Base-by-base conservation (phyloP, 75 land plant genomes). In the Picea glauca region DNA sequence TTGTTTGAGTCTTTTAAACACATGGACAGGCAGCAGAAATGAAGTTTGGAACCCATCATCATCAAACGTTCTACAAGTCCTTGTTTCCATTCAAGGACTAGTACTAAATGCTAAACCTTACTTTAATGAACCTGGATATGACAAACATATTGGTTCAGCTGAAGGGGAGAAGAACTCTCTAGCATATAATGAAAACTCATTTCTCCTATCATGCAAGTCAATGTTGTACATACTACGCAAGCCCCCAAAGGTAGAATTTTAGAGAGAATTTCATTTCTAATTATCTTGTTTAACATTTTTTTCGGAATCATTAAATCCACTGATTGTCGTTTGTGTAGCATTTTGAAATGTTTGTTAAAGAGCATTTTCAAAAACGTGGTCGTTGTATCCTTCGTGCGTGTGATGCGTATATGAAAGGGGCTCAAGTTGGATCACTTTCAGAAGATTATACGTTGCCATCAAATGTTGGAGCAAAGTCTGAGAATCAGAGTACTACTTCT, bases 51-150 rank as follows among this genome's bases (percentile, higher is more conserved):
- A 84, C 64, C 88, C 92, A 57, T 80, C 76, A 54, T 65, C 50
- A 12, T 95, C 98, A 50, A 95, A 90, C 70, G 88, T 91, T 77
- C 85, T 95, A 26, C 98, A 95, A 78, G 89, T 93, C 65, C 76
- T 95, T 67, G 98, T 95, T n/a, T 95, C 98, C 18, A 91, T 95
- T 62, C 98, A 95, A 84, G 98, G 87, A n/a, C 78, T 95, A 15
- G 90, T 95, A 64, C 86, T 95, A 58, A 93, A 95, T 87, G 88
- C 90, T 4, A 40, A 40, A 4, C 43, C 43, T 5, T 40, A 40
- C 5, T 40, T 40, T 81, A 94, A 94, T 78, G 97, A 94, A 60
- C 94, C 97, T 50, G 92, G 88, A 32, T 89, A 80, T 80, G 90
- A 78, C 78, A 83, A 5, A 40, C 43, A 40, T 4, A 40, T 3